Base-by-base conservation (phyloP, 2,329 filamentous ascomycete genomes). In the Neonectria hederae region DNA sequence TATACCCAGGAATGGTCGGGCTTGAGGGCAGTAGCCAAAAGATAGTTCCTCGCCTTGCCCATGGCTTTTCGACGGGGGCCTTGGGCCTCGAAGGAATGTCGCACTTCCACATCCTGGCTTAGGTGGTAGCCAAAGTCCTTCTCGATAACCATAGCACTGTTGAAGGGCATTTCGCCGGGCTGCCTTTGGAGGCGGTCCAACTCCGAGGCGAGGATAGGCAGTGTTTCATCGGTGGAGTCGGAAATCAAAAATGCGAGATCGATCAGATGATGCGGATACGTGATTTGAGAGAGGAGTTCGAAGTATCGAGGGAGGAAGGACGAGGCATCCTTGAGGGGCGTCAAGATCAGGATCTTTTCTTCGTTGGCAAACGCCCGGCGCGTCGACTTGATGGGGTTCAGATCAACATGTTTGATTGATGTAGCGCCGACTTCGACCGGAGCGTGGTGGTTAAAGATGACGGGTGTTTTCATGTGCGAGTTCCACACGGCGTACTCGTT, bases 1-100 rank as follows among this genome's bases (percentile, higher is more conserved):
- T 97, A 98, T 9, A 98, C 94, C 96, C 96, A 99, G 9, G 94
- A 95, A 77, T 99, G 96, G 66, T 98, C 94, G 0, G 94, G 89
- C 82, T 97, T 97, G 74, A 99, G 77, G 3, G 96, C 91, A 0
- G 93, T 85, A 32, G 89, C 88, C 2, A 99, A 87, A 21, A 99
- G 85, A 79, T 97, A 99, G 79, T 99, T 99, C 72, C 96, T 89
- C 28, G 96, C 96, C 71, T 87, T 89, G 49, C 92, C 96, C 87
- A 99, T 94, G 38, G 91, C 89, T 82, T 95, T 98, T 69, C 96
- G 89, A 68, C 96, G 89, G 6, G 95, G 94, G 1, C 90, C 96
- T 76, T 99, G 96, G 2, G 93, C 94, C 63, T 89, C 89, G 74
- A 94, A 98, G 0, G 88, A 88, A 77, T 99, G 96, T 69, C 94